A percentile compares a stretch with the other conserved stretches of the same genome.
phyloP scores from a whole-genome alignment of 2,329 filamentous ascomycete species.

The Penicillium sp. region DNA sequence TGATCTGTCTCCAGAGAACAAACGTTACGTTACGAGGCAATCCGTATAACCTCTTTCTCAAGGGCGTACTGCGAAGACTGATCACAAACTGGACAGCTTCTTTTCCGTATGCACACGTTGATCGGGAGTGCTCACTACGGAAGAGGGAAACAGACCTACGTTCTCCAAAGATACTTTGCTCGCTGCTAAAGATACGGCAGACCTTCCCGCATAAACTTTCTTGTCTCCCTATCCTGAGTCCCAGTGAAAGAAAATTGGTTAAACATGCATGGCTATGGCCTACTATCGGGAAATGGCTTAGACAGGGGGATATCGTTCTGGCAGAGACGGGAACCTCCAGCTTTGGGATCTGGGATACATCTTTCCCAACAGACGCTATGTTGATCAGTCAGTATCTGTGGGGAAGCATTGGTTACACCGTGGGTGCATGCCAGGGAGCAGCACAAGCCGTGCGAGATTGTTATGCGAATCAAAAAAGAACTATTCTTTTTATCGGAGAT shows the following conservation, averaged over 20 bases:
- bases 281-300: conserved; percentile 69
- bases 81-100: no score
- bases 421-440: conserved; percentile 65
- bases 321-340: conserved; percentile 84
- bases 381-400: conserved; percentile 75
- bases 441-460: conserved; percentile 70
- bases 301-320: conserved; percentile 71
- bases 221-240: no score
- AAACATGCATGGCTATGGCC: conserved; percentile 68
- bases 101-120: no score
- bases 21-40: neutral
- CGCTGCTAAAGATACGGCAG: no score
- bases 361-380: conserved; percentile 70
- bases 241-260: neutral
- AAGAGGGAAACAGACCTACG: no score
- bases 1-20: neutral
- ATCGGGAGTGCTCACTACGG: no score
- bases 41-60: no score
- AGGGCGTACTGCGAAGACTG: no score
- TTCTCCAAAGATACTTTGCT: no score
- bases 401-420: conserved; percentile 65
- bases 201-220: neutral
- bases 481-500: conserved; percentile 83
- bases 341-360: conserved; percentile 80
- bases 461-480: conserved; percentile 53